Percentiles rank a stretch among this genome's conserved stretches.
Evolutionary conservation across 2,329 filamentous ascomycete genomes (phyloP).

Genomic region (Fusarium compactum): DNA sequence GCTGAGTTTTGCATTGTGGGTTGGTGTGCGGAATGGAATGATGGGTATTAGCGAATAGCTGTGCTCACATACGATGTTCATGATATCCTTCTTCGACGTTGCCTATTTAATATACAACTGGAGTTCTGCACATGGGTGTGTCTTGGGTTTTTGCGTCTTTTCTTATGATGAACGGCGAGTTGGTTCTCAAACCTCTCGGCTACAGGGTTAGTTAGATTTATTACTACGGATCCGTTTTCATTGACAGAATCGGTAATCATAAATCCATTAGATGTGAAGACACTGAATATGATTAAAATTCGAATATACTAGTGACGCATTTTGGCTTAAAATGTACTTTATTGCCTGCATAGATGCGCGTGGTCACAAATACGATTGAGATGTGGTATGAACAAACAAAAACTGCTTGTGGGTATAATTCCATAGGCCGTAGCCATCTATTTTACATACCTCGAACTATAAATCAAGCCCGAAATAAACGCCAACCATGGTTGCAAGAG

Average conservation of each 20-base stretch:
- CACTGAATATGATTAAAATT: no score
- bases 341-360: neutral
- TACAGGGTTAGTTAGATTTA: conserved; percentile 13
- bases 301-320: no score
- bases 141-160: conserved; percentile 3
- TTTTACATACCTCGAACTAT: neutral
- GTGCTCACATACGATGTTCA: neutral
- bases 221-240: neutral
- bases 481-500: conserved; percentile 16
- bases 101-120: conserved; percentile 13
- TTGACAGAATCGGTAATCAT: no score
- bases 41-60: neutral
- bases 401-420: neutral
- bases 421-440: neutral
- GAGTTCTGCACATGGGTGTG: conserved; percentile 32
- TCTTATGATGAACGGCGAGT: conserved; percentile 18
- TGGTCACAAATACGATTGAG: neutral
- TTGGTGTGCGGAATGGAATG: neutral
- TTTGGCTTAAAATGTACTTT: neutral
- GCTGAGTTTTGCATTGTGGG: neutral
- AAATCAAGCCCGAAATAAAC: conserved; percentile 19
- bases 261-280: neutral
- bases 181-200: neutral
- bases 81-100: neutral
- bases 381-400: neutral